Percentiles rank a stretch among this genome's conserved stretches.
phyloP scores from a whole-genome alignment of 495 filamentous ascomycete genomes.

The Penicillium longicatenatum region DNA sequence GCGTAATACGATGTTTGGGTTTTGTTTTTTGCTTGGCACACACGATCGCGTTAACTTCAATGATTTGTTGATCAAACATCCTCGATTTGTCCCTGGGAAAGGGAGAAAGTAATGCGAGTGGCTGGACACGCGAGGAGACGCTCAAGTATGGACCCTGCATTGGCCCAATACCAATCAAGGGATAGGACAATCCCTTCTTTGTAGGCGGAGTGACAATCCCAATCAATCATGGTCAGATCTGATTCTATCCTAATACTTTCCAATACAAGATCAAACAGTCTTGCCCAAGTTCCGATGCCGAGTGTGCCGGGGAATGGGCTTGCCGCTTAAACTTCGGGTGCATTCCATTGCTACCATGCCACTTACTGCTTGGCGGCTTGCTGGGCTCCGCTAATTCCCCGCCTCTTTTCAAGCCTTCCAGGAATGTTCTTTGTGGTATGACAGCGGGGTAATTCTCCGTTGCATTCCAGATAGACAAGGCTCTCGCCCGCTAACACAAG shows the following conservation, averaged over 20 bases:
- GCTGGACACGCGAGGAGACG: conserved; percentile 11
- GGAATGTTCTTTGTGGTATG: conserved; percentile 3
- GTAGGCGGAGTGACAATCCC: neutral
- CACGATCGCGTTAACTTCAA: neutral
- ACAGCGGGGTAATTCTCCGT: conserved; percentile 1
- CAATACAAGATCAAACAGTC: neutral
- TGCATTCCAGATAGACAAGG: neutral
- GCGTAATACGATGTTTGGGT: conserved; percentile 4
- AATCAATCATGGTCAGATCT: neutral
- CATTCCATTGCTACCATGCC: conserved; percentile 6
- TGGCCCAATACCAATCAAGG: neutral
- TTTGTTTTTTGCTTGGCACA: conserved; percentile 2
- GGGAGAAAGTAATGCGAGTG: conserved; percentile 11
- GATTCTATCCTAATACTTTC: neutral
- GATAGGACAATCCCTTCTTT: neutral
- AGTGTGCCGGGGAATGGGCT: neutral
- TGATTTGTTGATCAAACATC: neutral
- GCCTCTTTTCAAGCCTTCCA: neutral
- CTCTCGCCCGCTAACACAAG: neutral
- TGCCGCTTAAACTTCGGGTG: conserved; percentile 23
- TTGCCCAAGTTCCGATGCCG: neutral
- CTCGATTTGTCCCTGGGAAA: neutral
- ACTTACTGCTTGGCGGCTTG: conserved; percentile 8
- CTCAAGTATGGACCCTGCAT: conserved; percentile 2
- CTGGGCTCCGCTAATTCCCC: conserved; percentile 5